phyloP scores from a whole-genome alignment of 495 filamentous ascomycete genomes.

The Aspergillus ostianus region DNA sequence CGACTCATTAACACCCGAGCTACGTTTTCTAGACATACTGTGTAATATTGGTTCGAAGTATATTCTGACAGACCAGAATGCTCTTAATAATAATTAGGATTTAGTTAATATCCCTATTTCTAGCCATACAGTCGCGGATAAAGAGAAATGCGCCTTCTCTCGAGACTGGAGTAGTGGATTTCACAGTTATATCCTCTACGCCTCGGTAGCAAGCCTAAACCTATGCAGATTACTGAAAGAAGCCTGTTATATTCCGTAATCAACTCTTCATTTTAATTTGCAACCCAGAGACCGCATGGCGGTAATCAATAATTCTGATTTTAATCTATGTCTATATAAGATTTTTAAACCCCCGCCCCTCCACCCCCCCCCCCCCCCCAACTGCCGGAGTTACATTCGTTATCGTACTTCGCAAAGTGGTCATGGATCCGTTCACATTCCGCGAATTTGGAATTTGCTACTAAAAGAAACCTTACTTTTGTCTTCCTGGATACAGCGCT shows the following conservation, averaged over 20 bases:
- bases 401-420: conserved; percentile 2
- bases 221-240: conserved; percentile 9
- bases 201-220: conserved; percentile 10
- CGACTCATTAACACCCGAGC: conserved; percentile 2
- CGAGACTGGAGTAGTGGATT: no score
- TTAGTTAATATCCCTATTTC: not conserved
- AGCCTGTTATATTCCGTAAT: conserved; percentile 5
- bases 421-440: conserved; percentile 11
- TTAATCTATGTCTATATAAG: conserved; percentile 11
- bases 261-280: not conserved
- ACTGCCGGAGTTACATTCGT: conserved; percentile 3
- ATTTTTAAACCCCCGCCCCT: no score
- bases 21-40: conserved; percentile 2
- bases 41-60: conserved; percentile 4
- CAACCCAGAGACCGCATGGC: conserved; percentile 4
- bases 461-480: not conserved
- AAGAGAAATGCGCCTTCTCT: no score
- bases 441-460: conserved; percentile 5
- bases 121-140: not conserved
- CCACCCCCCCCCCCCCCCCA: no score
- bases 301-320: conserved; percentile 9
- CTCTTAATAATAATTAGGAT: not conserved
- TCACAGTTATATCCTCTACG: conserved; percentile 11
- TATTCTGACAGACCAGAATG: conserved; percentile 3
- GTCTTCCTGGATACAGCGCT: conserved; percentile 9